A percentile compares a stretch with the other conserved stretches of the same genome.
These are phyloP conservation scores for Myrica gale DNA, from an alignment of 306 rosid genomes.

Conservation along the genomic window DNA sequence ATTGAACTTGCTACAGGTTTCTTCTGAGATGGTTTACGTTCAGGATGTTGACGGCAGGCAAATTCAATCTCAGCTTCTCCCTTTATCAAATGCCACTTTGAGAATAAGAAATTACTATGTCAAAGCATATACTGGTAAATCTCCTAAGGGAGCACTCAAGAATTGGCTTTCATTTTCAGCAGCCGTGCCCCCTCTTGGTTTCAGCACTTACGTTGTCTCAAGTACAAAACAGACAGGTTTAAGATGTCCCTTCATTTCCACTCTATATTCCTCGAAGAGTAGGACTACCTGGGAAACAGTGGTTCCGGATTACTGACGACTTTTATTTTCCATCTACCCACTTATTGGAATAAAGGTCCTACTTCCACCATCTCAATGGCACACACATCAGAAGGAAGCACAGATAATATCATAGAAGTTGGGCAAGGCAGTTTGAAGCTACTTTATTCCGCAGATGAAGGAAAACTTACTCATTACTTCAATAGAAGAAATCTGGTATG, in stretches of 20 bases:
- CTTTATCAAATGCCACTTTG: conserved; percentile 45
- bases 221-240: conserved; percentile 40
- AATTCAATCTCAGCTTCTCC: conserved; percentile 72
- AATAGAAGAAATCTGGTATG: conserved; percentile 58
- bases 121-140: conserved; percentile 60
- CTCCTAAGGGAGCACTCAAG: conserved; percentile 47
- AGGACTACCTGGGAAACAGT: neutral
- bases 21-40: conserved; percentile 52
- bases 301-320: conserved; percentile 27
- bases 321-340: conserved; percentile 7
- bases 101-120: conserved; percentile 51
- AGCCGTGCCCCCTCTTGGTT: conserved; percentile 83
- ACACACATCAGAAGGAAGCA: conserved; percentile 36
- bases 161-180: conserved; percentile 84
- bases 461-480: conserved; percentile 54
- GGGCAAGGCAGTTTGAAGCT: conserved; percentile 72
- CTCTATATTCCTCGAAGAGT: neutral
- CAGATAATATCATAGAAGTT: conserved; percentile 43
- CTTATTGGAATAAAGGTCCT: conserved; percentile 37
- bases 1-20: conserved; percentile 48
- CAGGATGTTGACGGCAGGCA: conserved; percentile 62
- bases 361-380: conserved; percentile 40
- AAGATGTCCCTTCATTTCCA: conserved; percentile 16
- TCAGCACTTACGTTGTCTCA: conserved; percentile 71
- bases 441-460: conserved; percentile 51